Evolutionary conservation across 2,329 filamentous ascomycete genomes (phyloP).

Genomic region (Venturia nashicola): DNA sequence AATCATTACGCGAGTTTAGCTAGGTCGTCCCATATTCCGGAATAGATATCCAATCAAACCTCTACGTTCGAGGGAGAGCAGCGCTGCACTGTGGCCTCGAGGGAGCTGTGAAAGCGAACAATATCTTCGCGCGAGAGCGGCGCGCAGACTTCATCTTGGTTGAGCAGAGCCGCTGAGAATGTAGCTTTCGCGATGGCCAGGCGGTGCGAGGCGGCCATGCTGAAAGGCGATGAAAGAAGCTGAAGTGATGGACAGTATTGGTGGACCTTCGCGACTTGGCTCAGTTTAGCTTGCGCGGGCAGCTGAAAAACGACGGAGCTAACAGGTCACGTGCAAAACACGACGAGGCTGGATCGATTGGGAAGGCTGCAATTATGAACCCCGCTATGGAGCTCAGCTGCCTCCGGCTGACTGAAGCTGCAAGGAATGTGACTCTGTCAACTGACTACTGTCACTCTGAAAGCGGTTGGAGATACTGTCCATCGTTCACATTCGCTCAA

Average conservation of each 20-base stretch:
- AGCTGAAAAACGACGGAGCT: no score
- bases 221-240: not conserved
- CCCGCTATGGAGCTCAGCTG: no score
- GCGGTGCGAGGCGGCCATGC: constrained; percentile 3
- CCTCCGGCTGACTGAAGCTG: not conserved
- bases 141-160: not conserved
- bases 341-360: no score
- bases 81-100: not conserved
- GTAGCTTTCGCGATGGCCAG: constrained; percentile 1
- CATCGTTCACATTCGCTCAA: not conserved
- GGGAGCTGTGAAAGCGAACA: not conserved
- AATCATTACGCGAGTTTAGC: not conserved
- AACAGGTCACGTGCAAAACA: no score
- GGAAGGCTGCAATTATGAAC: not conserved
- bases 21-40: not conserved
- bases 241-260: not conserved
- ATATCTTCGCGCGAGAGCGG: not conserved
- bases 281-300: no score
- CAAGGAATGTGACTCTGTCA: not conserved
- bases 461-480: not conserved
- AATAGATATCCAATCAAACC: constrained; percentile 5
- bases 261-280: not conserved
- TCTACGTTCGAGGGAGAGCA: constrained; percentile 5
- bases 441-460: not conserved
- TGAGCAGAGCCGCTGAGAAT: not conserved